Conservation (phyloP, 2,329 filamentous ascomycete species). For the Verticillium dahliae region DNA sequence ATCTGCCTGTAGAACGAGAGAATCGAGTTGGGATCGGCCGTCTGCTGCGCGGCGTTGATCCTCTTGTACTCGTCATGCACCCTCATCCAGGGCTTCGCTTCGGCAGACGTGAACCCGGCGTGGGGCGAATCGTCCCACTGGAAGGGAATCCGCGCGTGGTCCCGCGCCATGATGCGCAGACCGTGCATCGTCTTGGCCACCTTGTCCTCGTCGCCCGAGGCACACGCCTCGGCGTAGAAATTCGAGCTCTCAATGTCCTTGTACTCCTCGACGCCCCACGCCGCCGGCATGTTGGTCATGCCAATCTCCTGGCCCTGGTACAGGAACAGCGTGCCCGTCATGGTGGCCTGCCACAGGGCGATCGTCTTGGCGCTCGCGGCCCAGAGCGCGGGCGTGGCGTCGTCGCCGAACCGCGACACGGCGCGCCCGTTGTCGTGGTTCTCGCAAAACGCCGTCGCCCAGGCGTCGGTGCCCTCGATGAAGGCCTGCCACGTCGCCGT, state of each 20-base stretch:
- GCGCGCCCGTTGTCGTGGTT: constrained; percentile 58
- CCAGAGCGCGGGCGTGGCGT: constrained; percentile 35
- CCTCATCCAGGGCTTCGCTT: constrained; percentile 57
- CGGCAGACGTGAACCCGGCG: constrained; percentile 50
- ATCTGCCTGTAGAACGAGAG: constrained; percentile 53
- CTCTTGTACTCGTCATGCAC: constrained; percentile 51
- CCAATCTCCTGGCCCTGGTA: constrained; percentile 58
- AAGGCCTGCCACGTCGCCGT: constrained; percentile 42
- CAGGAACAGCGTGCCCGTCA: constrained; percentile 49
- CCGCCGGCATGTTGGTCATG: constrained; percentile 47
- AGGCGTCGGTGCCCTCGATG: constrained; percentile 41
- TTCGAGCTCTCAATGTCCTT: constrained; percentile 47
- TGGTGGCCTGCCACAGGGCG: constrained; percentile 38
- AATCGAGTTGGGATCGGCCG: constrained; percentile 37
- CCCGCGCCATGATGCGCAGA: constrained; percentile 52
- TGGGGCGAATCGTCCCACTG: constrained; percentile 55
- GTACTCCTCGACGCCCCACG: constrained; percentile 46
- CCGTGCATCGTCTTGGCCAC: constrained; percentile 41
- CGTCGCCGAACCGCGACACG: constrained; percentile 46
- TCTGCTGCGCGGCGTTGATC: constrained; percentile 50
- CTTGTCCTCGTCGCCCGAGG: constrained; percentile 24
- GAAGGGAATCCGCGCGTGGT: constrained; percentile 60
- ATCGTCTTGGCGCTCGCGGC: constrained; percentile 43
- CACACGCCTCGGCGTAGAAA: constrained; percentile 39
- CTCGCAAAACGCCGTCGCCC: constrained; percentile 56